phyloP scores from a whole-genome alignment of 306 rosid species.

The Casuarina glauca region DNA sequence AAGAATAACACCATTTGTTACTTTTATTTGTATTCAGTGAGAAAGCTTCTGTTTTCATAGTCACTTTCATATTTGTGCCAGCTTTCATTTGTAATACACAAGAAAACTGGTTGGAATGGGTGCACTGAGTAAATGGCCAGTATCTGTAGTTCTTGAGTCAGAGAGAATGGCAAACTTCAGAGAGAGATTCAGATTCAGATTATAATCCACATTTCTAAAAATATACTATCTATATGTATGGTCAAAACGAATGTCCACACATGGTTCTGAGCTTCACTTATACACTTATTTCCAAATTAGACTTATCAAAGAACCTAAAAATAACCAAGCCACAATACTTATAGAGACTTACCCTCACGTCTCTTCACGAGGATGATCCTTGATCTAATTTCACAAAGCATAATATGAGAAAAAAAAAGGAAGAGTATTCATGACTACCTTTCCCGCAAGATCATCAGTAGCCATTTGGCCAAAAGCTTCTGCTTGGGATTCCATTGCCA shows the following conservation, averaged over 20 bases:
- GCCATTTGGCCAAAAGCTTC: conserved; percentile 97
- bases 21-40: neutral
- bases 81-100: neutral
- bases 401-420: neutral
- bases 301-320: neutral
- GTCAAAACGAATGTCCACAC: neutral
- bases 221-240: neutral
- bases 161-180: neutral
- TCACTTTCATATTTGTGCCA: neutral
- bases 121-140: neutral
- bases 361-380: neutral
- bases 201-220: neutral
- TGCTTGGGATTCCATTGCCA: conserved; percentile 96
- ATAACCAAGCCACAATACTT: neutral
- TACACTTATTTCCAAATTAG: neutral
- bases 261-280: neutral
- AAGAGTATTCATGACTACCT: conserved; percentile 44
- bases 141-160: neutral
- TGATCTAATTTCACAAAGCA: neutral
- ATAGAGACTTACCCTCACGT: neutral
- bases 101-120: neutral
- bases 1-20: neutral
- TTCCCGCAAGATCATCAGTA: conserved; percentile 86
- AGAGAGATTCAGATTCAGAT: neutral
- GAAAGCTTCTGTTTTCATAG: neutral